A percentile compares a stretch with the other conserved stretches of the same genome.
Evolutionary conservation across 129 eudicot genomes (phyloP).

Genomic region (Daucus carota): DNA sequence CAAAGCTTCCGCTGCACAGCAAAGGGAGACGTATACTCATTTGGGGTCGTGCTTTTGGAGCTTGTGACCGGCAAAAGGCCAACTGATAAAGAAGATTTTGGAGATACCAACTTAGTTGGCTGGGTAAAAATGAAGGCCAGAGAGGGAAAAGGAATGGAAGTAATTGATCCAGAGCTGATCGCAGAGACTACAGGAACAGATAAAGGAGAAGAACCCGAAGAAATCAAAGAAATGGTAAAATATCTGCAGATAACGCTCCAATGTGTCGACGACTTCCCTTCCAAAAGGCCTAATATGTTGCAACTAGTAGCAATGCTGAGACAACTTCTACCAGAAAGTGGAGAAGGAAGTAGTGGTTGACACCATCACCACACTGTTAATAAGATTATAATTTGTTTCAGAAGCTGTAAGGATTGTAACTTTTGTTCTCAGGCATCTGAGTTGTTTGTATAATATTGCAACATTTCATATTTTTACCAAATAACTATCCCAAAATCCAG

Average conservation of each 20-base stretch:
- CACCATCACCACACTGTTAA: neutral
- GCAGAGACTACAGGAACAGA: constrained; percentile 35
- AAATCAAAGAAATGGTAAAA: constrained; percentile 72
- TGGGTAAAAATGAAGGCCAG: constrained; percentile 86
- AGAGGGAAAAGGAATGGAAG: constrained; percentile 85
- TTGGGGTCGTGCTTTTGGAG: constrained; percentile 72
- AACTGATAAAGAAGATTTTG: constrained; percentile 84
- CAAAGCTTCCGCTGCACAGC: constrained; percentile 88
- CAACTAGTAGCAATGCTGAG: constrained; percentile 80
- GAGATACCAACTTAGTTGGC: constrained; percentile 85
- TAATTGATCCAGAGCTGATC: constrained; percentile 48
- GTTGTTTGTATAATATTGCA: neutral
- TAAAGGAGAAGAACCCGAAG: constrained; percentile 44
- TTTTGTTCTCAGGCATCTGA: neutral
- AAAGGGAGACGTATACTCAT: constrained; percentile 79
- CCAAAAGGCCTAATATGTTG: constrained; percentile 88
- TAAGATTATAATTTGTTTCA: neutral
- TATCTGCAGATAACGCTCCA: constrained; percentile 67
- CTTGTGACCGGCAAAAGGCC: constrained; percentile 73
- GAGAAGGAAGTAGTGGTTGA: constrained; percentile 35
- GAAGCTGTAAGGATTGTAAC: constrained; percentile 6
- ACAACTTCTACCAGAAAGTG: constrained; percentile 51
- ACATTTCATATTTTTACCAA: neutral
- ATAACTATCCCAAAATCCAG: neutral
- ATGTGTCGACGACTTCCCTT: constrained; percentile 94